Percentiles rank a stretch among this genome's conserved stretches.
Conservation (phyloP, 805 yeast genomes). For the Saccharomycopsis sp. region DNA sequence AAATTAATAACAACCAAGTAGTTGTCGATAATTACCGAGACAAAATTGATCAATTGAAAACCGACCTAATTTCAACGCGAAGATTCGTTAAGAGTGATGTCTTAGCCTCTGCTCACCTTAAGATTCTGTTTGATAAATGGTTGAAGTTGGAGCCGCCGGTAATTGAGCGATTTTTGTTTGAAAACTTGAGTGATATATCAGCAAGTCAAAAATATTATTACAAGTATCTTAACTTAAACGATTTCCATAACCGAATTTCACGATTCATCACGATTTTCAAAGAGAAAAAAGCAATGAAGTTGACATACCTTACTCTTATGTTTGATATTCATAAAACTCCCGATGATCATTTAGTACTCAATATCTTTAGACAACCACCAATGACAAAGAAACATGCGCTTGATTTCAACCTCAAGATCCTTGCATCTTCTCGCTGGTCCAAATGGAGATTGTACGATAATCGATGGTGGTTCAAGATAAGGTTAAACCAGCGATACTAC, state of each 20-base stretch:
- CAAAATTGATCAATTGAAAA: background rate
- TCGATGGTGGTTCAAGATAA: slow-evolving; percentile 30
- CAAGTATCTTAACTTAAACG: slow-evolving; percentile 8
- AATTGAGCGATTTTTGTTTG: slow-evolving; percentile 19
- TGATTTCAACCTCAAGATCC: background rate
- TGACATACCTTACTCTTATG: too few species aligned
- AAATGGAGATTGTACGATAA: slow-evolving; percentile 29
- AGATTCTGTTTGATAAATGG: slow-evolving; percentile 24
- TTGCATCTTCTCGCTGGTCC: slow-evolving; percentile 23
- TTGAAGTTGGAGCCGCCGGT: background rate
- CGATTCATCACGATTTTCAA: background rate
- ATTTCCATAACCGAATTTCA: background rate
- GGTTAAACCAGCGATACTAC: too few species aligned
- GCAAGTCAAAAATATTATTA: slow-evolving; percentile 10
- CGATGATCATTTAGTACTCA: background rate
- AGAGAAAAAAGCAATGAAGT: background rate
- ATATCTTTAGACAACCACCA: background rate
- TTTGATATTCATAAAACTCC: background rate
- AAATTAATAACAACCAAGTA: background rate
- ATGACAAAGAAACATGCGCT: background rate
- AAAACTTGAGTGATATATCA: slow-evolving; percentile 26
- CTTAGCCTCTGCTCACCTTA: slow-evolving; percentile 3
- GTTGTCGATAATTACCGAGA: background rate
- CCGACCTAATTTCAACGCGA: background rate
- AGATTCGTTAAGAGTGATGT: background rate